phyloP scores from a whole-genome alignment of 1,284 basidiomycete genomes.

The Macrocystidia cucumis region DNA sequence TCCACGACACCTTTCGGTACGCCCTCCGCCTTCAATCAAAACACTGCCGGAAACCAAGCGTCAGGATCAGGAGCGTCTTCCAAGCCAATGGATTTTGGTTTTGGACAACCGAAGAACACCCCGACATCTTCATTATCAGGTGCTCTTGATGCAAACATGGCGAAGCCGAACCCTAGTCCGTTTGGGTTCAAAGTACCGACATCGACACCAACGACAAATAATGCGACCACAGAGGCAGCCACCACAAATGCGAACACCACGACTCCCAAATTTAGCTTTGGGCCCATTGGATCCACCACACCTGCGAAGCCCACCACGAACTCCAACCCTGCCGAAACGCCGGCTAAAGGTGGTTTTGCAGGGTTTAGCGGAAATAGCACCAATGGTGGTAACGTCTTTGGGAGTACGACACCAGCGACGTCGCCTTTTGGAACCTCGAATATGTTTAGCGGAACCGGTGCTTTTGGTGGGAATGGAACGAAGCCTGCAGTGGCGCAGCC shows the following conservation, averaged over 20 bases:
- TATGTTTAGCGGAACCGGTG: conserved; percentile 2
- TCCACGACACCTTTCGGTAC: too few relatives aligned
- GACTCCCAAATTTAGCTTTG: conserved; percentile 16
- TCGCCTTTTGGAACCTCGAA: neutral
- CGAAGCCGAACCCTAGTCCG: conserved; percentile 5
- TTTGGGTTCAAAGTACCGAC: conserved; percentile 12
- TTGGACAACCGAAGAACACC: too few relatives aligned
- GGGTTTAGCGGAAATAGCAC: conserved; percentile 3
- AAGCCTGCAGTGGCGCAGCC: conserved; percentile 1
- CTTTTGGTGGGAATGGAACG: conserved; percentile 6
- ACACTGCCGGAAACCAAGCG: neutral
- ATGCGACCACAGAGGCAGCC: conserved; percentile 6
- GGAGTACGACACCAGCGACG: conserved; percentile 4
- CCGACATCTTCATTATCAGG: conserved; percentile 14
- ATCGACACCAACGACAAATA: conserved; percentile 9
- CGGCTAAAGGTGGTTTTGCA: conserved; percentile 1
- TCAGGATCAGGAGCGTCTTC: conserved; percentile 7
- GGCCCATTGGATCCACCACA: conserved; percentile 7
- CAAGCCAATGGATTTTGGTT: too few relatives aligned
- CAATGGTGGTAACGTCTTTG: conserved; percentile 5
- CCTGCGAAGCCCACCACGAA: neutral
- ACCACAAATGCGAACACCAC: conserved; percentile 8
- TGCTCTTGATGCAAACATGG: conserved; percentile 10
- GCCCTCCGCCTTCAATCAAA: neutral
- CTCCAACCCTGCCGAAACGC: conserved; percentile 1